Conservation (phyloP, 1,139 yeast genomes). For the Sugiyamaella castrensis region DNA sequence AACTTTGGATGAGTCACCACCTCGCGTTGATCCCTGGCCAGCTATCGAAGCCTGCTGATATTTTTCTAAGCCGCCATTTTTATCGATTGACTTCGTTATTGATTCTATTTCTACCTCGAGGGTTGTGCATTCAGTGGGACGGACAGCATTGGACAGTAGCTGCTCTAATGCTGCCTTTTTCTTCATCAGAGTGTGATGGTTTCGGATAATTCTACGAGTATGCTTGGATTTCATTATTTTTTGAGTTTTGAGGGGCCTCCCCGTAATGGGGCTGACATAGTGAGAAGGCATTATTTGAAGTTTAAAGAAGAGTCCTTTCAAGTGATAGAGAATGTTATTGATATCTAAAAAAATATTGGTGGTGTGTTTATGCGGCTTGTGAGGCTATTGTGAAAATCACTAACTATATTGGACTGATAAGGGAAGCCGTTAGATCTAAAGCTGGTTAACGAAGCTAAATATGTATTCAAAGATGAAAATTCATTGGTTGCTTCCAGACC, state of each 20-base stretch:
- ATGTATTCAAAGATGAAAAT: no score
- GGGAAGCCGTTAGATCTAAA: no score
- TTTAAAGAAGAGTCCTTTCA: no score
- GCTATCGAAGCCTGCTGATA: conserved; percentile 86
- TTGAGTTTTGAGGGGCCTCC: conserved; percentile 18
- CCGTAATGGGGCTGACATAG: conserved; percentile 19
- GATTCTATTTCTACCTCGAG: conserved; percentile 15
- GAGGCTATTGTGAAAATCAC: no score
- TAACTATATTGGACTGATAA: no score
- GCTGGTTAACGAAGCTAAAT: no score
- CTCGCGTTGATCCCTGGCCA: conserved; percentile 74
- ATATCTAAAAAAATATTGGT: no score
- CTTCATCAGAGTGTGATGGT: conserved; percentile 38
- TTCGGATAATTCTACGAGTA: conserved; percentile 35
- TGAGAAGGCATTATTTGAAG: background rate
- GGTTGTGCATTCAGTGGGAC: conserved; percentile 4
- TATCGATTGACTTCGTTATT: conserved; percentile 20
- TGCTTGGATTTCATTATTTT: conserved; percentile 27
- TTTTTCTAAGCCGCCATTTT: conserved; percentile 47
- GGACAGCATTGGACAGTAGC: conserved; percentile 9
- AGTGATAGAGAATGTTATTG: no score
- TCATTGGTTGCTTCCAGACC: no score
- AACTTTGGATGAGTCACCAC: conserved; percentile 85
- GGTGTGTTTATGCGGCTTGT: no score
- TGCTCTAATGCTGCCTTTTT: conserved; percentile 27